Evolutionary conservation across 805 yeast species (phyloP), one percentile per base, ranked within the genome.

Genomic region (Suhomyces sp.): DNA sequence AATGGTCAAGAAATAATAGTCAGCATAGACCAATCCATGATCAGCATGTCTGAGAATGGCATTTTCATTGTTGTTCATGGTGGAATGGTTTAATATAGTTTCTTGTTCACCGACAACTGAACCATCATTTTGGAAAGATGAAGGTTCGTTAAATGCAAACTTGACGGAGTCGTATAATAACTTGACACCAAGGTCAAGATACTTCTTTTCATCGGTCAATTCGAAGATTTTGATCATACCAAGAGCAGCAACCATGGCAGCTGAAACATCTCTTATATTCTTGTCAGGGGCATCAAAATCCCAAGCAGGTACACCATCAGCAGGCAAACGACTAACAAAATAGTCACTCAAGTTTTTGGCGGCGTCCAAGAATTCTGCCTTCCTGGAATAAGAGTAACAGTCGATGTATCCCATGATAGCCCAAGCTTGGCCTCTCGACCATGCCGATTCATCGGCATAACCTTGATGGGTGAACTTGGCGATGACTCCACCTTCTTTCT

Each of bases 381-480:
- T 42, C 28, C 43, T 47, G 19, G 63, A 54, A 45, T 49, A 58
- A 26, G 31, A 19, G 39, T 56, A 58, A 11, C 47, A 43, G 17
- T 45, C 49, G 6, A 54, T 51, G 38, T 35, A 58, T 1, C 63
- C 63, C 27, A 53, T 42, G 8, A 58, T 25, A 4, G 53, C 60
- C 63, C 63, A 56, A 4, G 63, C 52, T 39, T 56, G 61, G 24
- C 63, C 63, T n/a, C 61, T 47, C 7, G 53, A 36, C 63, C 63
- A 58, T 20, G 50, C 39, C 6, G 53, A 25, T 10, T 52, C 58
- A 35, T 58, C 54, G 10, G 36, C 40, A 26, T 44, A 54, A 8
- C 63, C 62, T 38, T 58, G 62, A 29, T 48, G 38, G 16, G 61
- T 57, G 34, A 53, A 44, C 15, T 48, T 51, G 7, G 48, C 53